A percentile compares a stretch with the other conserved stretches of the same genome.
phyloP scores from a whole-genome alignment of 1,284 basidiomycete genomes.

The Pyrrhoderma lamaoense region DNA sequence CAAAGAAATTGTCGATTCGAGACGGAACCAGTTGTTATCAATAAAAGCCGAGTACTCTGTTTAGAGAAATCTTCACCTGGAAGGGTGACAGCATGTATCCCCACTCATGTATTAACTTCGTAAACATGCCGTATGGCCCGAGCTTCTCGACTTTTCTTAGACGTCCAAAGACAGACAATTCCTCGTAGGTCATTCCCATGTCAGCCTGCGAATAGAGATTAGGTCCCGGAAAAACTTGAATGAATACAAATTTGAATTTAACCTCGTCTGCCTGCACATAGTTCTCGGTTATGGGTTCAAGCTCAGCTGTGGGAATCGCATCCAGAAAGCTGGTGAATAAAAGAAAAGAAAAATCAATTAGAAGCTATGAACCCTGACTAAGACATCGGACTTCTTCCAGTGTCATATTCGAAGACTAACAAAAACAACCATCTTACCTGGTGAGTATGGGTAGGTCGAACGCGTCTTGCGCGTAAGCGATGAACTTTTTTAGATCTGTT shows the following conservation, averaged over 20 bases:
- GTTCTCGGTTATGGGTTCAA: slow-evolving; percentile 90
- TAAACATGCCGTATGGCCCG: slow-evolving; percentile 95
- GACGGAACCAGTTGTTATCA: neutral
- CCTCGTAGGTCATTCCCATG: slow-evolving; percentile 99
- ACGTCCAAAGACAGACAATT: slow-evolving; percentile 88
- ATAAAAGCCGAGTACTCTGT: neutral
- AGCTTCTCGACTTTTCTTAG: slow-evolving; percentile 95
- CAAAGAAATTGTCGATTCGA: slow-evolving; percentile 1
- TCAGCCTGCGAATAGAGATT: slow-evolving; percentile 52
- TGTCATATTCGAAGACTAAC: neutral
- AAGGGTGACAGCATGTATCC: slow-evolving; percentile 70
- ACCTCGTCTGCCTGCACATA: slow-evolving; percentile 97
- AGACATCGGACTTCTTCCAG: neutral
- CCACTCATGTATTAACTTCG: slow-evolving; percentile 92
- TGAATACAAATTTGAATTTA: neutral
- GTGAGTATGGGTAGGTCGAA: slow-evolving; percentile 84
- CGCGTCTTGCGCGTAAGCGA: slow-evolving; percentile 70
- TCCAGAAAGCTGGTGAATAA: slow-evolving; percentile 65
- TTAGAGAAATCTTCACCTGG: slow-evolving; percentile 46
- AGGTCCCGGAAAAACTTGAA: neutral
- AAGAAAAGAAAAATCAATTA: neutral
- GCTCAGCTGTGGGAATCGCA: slow-evolving; percentile 91
- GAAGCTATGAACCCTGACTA: slow-evolving; percentile 1
- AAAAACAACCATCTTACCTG: slow-evolving; percentile 38
- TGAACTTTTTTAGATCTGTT: slow-evolving; percentile 94